Conservation (phyloP, 257 asterid species). For the Phtheirospermum japonicum region DNA sequence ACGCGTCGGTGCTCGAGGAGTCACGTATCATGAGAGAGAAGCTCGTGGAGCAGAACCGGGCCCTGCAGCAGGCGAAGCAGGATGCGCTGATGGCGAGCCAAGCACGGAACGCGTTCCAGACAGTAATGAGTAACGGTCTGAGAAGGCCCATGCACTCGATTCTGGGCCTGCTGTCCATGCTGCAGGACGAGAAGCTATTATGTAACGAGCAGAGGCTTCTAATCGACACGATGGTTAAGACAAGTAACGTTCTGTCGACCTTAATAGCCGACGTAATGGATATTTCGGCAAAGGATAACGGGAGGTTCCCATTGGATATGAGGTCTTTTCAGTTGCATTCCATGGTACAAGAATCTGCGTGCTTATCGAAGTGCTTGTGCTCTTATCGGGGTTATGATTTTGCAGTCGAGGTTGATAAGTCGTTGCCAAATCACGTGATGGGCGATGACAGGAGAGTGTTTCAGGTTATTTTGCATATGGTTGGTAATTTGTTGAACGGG, state of each 20-base stretch:
- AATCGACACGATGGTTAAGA: slow-evolving; percentile 58
- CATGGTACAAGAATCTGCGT: slow-evolving; percentile 73
- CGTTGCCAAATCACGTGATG: slow-evolving; percentile 62
- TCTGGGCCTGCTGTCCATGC: slow-evolving; percentile 61
- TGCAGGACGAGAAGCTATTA: slow-evolving; percentile 59
- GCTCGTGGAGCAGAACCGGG: slow-evolving; percentile 68
- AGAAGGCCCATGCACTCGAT: slow-evolving; percentile 91
- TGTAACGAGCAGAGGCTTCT: slow-evolving; percentile 60
- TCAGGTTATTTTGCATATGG: slow-evolving; percentile 86
- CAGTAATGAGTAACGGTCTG: slow-evolving; percentile 78
- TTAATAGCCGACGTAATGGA: slow-evolving; percentile 72
- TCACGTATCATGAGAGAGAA: slow-evolving; percentile 71
- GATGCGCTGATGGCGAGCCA: slow-evolving; percentile 78
- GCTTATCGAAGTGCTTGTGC: slow-evolving; percentile 75
- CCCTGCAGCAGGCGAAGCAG: slow-evolving; percentile 67
- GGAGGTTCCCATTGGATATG: slow-evolving; percentile 66
- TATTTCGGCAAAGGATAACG: slow-evolving; percentile 50
- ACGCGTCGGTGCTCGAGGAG: slow-evolving; percentile 92
- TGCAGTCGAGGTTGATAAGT: slow-evolving; percentile 60
- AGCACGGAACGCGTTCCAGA: slow-evolving; percentile 73
- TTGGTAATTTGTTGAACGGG: slow-evolving; percentile 65
- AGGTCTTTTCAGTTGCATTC: slow-evolving; percentile 60
- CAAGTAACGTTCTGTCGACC: slow-evolving; percentile 67
- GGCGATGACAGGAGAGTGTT: slow-evolving; percentile 86
- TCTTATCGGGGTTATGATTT: slow-evolving; percentile 54